These are phyloP conservation scores for Pleurotus eryngii DNA, from an alignment of 768 basidiomycete genomes.

Conservation along the genomic window DNA sequence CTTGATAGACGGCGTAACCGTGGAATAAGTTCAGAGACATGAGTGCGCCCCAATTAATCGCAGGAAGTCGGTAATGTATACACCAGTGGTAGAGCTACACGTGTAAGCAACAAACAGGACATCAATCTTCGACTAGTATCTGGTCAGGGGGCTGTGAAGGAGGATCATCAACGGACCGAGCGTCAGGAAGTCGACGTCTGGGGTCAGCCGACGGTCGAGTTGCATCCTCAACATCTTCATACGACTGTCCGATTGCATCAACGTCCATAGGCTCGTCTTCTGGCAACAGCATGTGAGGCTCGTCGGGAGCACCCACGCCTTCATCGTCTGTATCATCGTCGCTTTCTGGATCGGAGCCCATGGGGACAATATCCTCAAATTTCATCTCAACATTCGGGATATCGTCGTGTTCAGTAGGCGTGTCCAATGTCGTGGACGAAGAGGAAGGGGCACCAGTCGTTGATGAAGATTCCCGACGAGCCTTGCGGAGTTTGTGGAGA, in stretches of 20 bases:
- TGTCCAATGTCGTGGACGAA: conserved; percentile 33
- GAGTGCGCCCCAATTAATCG: no score
- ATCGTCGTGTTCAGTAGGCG: conserved; percentile 38
- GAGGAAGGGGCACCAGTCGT: conserved; percentile 28
- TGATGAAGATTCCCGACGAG: conserved; percentile 22
- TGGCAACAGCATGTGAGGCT: neutral
- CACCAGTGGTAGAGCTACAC: no score
- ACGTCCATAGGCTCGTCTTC: conserved; percentile 3
- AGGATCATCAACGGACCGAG: no score
- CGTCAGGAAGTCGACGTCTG: no score
- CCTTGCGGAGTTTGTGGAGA: conserved; percentile 62
- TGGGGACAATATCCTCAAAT: conserved; percentile 43
- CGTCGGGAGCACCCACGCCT: conserved; percentile 14
- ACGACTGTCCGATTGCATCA: neutral
- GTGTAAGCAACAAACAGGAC: no score
- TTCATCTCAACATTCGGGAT: conserved; percentile 31
- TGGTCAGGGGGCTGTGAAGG: no score
- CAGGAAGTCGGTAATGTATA: no score
- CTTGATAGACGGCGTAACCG: no score
- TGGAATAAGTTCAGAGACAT: no score
- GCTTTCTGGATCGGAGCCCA: conserved; percentile 33
- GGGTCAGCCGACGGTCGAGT: no score
- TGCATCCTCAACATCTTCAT: neutral
- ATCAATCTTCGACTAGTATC: no score
- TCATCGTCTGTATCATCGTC: conserved; percentile 30